These are phyloP conservation scores for Kuraishia cidri DNA, from an alignment of 805 yeast genomes.

Conservation along the genomic window DNA sequence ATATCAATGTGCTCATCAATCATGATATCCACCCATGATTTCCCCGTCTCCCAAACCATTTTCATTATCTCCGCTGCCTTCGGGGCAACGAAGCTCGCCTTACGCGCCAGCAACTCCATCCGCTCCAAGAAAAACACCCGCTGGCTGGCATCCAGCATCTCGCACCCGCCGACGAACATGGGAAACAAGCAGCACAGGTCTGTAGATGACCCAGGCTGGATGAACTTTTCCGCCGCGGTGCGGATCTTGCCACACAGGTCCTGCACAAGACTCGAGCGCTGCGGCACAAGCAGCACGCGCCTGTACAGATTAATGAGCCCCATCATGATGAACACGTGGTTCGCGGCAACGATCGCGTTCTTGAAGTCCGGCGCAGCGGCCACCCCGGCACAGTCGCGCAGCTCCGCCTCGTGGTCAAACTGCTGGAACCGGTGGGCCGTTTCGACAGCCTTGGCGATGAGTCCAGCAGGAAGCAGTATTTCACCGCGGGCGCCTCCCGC, in stretches of 20 bases:
- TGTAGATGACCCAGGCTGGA: constrained; percentile 38
- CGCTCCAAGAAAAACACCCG: constrained; percentile 28
- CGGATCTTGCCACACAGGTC: constrained; percentile 32
- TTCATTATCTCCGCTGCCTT: constrained; percentile 29
- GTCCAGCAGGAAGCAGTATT: constrained; percentile 9
- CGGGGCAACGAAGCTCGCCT: constrained; percentile 26
- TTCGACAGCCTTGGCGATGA: constrained; percentile 28
- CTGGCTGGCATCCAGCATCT: constrained; percentile 27
- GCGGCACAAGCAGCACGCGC: constrained; percentile 40
- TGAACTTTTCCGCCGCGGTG: constrained; percentile 22
- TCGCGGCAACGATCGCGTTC: constrained; percentile 31
- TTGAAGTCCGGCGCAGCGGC: constrained; percentile 3
- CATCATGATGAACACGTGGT: constrained; percentile 40
- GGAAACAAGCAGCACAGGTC: constrained; percentile 50
- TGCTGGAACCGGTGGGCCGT: constrained; percentile 20
- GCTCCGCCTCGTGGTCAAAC: background rate
- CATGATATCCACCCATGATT: constrained; percentile 43
- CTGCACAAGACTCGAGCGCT: constrained; percentile 36
- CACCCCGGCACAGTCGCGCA: background rate
- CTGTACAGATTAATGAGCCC: constrained; percentile 50
- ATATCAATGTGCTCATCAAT: constrained; percentile 29
- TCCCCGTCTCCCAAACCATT: constrained; percentile 43
- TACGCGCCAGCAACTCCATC: constrained; percentile 28
- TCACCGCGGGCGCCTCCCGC: constrained; percentile 6
- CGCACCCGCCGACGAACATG: constrained; percentile 52